A percentile compares a stretch with the other conserved stretches of the same genome.
These are phyloP conservation scores for Pontederia crassipes DNA, from an alignment of 176 grass and related monocot species.

Conservation along the genomic window DNA sequence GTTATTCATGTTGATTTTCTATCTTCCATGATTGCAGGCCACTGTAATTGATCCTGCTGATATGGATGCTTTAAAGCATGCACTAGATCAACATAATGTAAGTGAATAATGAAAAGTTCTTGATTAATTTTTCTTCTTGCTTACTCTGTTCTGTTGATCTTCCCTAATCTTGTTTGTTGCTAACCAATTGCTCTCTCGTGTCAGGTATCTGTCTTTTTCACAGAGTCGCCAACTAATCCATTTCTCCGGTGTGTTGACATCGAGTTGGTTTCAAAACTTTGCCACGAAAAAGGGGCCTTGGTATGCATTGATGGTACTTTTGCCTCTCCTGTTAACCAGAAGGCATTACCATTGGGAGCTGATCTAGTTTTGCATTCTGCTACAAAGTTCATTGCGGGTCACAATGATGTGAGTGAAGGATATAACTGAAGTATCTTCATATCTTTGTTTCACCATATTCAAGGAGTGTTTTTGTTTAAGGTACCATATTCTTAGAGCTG, in stretches of 20 bases:
- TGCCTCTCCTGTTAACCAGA: slow-evolving; percentile 96
- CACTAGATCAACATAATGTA: slow-evolving; percentile 15
- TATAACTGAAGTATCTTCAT: neutral
- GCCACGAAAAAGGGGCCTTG: slow-evolving; percentile 80
- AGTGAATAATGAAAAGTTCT: neutral
- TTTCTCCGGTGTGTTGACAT: slow-evolving; percentile 96
- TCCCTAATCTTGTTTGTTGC: neutral
- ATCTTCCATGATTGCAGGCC: neutral
- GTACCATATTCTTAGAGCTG: neutral
- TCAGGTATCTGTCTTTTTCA: slow-evolving; percentile 93
- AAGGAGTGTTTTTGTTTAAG: neutral
- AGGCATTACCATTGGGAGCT: slow-evolving; percentile 87
- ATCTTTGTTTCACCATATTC: no score
- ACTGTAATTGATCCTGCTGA: slow-evolving; percentile 16
- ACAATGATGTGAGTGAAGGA: slow-evolving; percentile 65
- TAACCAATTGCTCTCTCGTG: neutral
- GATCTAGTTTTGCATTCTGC: slow-evolving; percentile 93
- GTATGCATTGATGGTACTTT: slow-evolving; percentile 97
- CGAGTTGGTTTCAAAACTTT: slow-evolving; percentile 73
- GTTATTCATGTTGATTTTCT: neutral
- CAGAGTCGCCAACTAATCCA: slow-evolving; percentile 95
- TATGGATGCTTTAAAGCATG: neutral
- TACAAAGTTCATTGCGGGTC: slow-evolving; percentile 94
- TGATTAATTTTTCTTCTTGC: neutral
- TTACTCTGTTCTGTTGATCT: neutral